These are phyloP conservation scores for Fistulinella prunicolor DNA, from an alignment of 768 basidiomycete genomes.

Conservation along the genomic window DNA sequence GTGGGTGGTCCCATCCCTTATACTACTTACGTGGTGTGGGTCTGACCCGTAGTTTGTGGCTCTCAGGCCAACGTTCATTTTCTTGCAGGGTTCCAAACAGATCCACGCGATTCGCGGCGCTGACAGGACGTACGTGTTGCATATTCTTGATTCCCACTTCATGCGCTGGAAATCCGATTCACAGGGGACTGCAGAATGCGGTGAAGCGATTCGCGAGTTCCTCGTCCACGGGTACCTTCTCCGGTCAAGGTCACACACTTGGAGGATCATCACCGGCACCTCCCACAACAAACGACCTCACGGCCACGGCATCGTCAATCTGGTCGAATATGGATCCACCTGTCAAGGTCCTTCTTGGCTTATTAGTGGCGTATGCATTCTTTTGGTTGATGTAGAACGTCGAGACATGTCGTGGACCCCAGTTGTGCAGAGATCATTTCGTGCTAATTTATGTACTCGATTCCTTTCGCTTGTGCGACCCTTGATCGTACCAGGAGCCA, in stretches of 20 bases:
- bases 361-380: conserved; percentile 62
- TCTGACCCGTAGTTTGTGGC: background rate
- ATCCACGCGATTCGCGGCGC: conserved; percentile 76
- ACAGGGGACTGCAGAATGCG: conserved; percentile 59
- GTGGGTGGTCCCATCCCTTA: conserved; percentile 37
- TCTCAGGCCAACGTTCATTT: conserved; percentile 79
- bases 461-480: background rate
- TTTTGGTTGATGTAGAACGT: conserved; percentile 41
- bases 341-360: conserved; percentile 57
- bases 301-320: conserved; percentile 34
- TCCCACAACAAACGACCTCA: conserved; percentile 34
- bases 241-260: conserved; percentile 72
- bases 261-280: conserved; percentile 46
- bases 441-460: background rate
- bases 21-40: background rate
- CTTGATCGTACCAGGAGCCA: too few relatives aligned
- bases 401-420: background rate
- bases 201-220: conserved; percentile 50
- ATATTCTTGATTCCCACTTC: background rate
- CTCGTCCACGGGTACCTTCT: conserved; percentile 47
- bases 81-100: conserved; percentile 63
- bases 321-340: conserved; percentile 62
- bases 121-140: conserved; percentile 52
- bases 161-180: conserved; percentile 1
- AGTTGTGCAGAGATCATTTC: background rate